Evolutionary conservation across 2,329 filamentous ascomycete species (phyloP), one percentile per base, ranked within the genome.

Genomic region (Trichoderma sp.): DNA sequence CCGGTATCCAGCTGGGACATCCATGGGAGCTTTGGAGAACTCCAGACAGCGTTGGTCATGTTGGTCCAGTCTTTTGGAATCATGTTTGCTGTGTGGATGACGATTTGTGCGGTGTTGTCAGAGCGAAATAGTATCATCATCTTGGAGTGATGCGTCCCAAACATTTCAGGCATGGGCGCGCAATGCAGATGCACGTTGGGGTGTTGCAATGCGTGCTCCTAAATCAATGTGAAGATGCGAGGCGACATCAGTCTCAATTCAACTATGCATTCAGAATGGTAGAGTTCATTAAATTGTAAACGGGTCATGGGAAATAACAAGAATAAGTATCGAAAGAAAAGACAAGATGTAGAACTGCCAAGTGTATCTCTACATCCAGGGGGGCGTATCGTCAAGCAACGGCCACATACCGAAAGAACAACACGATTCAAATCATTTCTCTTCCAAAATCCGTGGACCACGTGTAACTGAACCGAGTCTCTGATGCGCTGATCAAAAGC

Each of bases 61-160:
- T 96, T 96, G 1, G 85, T 87, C 94, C 94, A 97, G 79, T 97
- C 94, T 70, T 91, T 90, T 4, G 86, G 78, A n/a, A 97, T 95
- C 91, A 97, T 94, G 76, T 97, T 97, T 20, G 94, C 93, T 0
- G 94, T 97, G 76, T 97, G 93, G 34, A 97, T 94, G 70, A 97
- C 82, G 6, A 97, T 83, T 80, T 97, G 92, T 0, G 91, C 92
- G 0, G 86, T 88, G 73, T 92, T 89, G 78, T 97, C 93, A 78
- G 92, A 90, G 6, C 92, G 88, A 73, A 97, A 85, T 4, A 97
- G 81, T n/a, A 97, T 84, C 80, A 97, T 88, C 92, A 97, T 96
- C 81, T 97, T 96, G 13, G 92, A 86, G 75, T 91, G 94, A 80
- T 97, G 94, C 0, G 94, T 97, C 3, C 94, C 94, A 77, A 94